These are phyloP conservation scores for Penicillium sp. DNA, from an alignment of 2,329 filamentous ascomycete species.

Conservation along the genomic window DNA sequence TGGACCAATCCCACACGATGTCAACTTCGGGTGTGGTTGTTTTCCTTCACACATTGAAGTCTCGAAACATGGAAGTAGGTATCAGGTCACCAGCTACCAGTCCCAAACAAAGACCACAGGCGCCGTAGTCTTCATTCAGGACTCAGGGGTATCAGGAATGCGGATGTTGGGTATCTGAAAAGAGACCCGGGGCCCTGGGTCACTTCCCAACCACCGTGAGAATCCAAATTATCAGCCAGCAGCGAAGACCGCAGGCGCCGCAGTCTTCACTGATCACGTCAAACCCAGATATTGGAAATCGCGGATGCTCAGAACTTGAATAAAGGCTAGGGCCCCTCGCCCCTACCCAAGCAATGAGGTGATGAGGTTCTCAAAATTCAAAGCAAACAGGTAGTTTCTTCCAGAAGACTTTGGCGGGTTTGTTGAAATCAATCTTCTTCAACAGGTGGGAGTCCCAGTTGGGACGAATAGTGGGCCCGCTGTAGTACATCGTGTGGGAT, in stretches of 20 bases:
- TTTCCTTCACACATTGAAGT: neutral
- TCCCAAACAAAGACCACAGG: neutral
- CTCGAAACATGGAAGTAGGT: neutral
- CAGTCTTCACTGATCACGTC: neutral
- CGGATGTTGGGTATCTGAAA: neutral
- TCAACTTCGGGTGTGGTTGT: neutral
- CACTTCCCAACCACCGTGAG: neutral
- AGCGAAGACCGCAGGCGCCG: neutral
- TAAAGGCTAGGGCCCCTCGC: conserved; percentile 1
- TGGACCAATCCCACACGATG: neutral
- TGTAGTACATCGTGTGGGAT: conserved; percentile 1
- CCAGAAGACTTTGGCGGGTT: neutral
- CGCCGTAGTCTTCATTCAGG: neutral
- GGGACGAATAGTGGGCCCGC: neutral
- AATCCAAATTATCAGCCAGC: neutral
- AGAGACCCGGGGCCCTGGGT: conserved; percentile 1
- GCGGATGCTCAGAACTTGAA: neutral
- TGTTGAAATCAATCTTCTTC: neutral
- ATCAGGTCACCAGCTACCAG: neutral
- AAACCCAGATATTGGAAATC: neutral
- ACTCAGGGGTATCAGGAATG: neutral
- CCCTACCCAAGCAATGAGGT: neutral
- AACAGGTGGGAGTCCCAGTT: neutral
- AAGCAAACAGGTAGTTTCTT: neutral
- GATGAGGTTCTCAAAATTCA: neutral